Base-by-base conservation (phyloP, 2,329 filamentous ascomycete species). In the Cryphonectria nitschkei region DNA sequence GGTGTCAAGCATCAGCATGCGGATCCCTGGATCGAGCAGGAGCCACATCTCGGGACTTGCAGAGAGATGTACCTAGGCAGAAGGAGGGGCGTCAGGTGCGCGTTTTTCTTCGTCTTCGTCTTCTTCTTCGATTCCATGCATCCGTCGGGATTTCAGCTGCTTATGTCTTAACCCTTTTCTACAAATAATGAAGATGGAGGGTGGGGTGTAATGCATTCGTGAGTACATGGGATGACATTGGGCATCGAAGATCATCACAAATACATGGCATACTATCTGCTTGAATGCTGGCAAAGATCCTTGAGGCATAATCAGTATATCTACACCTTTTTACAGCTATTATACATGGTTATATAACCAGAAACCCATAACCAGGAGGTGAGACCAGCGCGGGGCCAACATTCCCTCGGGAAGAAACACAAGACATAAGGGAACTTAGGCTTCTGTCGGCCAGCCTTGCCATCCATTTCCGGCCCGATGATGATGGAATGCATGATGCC, bases 1-100 rank as follows among this genome's bases (percentile, higher is more conserved):
- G 58, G 58, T 39, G 58, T 61, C 58, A 34, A 61, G 58, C 19
- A n/a, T 39, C 58, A n/a, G 58, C 58, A 61, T 19, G 22, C 22
- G 22, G 22, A 22, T 8, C 3, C 32, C 58, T 61, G 34, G 32
- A 32, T 39, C 29, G 34, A 39, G 32, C 19, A 34, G 19, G 22
- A 37, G 32, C 19, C 34, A 60, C 58, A 58, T 19, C 6, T 58
- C 26, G 54, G 13, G 54, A 58, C 29, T 58, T 58, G 13, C 29
- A 58, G 54, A 16, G 54, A 16, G 8, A 5, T 8, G 54, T 58
- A 3, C 11, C 14, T 58, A 58, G 6, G 5, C 2, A 19, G 29
- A 14, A 2, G 54, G 54, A 58, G 29, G 54, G 26, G 26, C 26
- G 54, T 58, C 16, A 32, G 3, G 29, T 29, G 54, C 14, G 54